Percentiles rank a stretch among this genome's conserved stretches.
phyloP scores from a whole-genome alignment of 352 stramenopile genomes.

The Globisporangium okanoganense region DNA sequence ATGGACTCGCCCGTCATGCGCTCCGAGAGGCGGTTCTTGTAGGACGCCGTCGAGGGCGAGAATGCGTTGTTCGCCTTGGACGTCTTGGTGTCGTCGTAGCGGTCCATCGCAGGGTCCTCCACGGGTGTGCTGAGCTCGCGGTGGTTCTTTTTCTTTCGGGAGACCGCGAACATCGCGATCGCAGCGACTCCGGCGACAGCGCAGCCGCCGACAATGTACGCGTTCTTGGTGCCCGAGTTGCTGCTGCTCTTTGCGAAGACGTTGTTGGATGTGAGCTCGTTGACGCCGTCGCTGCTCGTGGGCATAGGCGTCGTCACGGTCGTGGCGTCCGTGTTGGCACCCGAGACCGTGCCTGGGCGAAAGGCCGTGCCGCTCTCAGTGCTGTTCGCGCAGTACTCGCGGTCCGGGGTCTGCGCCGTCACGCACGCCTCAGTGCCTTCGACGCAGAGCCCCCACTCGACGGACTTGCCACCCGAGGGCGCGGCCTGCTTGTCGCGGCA shows the following conservation, averaged over 20 bases:
- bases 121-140: conserved; percentile 27
- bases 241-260: conserved; percentile 11
- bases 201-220: conserved; percentile 22
- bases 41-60: conserved; percentile 5
- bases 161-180: conserved; percentile 33
- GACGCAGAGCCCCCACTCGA: conserved; percentile 22
- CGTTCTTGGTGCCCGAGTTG: conserved; percentile 17
- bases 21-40: conserved; percentile 15
- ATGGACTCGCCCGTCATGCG: conserved; percentile 17
- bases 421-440: conserved; percentile 13
- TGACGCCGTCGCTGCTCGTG: conserved; percentile 3
- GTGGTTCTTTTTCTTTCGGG: conserved; percentile 23
- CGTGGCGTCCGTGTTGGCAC: conserved; percentile 5
- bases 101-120: conserved; percentile 9
- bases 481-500: conserved; percentile 29
- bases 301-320: neutral
- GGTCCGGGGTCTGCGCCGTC: conserved; percentile 14
- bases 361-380: conserved; percentile 3
- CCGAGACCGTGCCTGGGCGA: conserved; percentile 6
- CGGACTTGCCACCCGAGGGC: conserved; percentile 7
- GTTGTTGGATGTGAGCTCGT: conserved; percentile 25
- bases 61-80: conserved; percentile 14
- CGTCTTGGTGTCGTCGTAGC: conserved; percentile 19
- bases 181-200: conserved; percentile 25
- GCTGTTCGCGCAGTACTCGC: conserved; percentile 16